Conservation (phyloP, 2,329 filamentous ascomycete species). For the Chaetoscypha palmicola region DNA sequence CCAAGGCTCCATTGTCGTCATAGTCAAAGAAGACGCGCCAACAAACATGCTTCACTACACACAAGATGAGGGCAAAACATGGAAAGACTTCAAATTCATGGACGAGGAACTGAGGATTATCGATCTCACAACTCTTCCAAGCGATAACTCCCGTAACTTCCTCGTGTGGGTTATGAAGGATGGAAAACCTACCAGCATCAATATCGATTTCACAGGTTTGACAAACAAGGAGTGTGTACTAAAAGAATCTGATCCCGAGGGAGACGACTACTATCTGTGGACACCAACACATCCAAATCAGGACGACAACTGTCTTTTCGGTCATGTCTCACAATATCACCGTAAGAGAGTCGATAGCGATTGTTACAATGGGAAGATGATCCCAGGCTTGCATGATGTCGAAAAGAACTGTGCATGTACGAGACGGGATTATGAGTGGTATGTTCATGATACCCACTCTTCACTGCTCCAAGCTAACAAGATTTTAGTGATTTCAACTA, state of each 20-base stretch:
- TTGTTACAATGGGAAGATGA: slow-evolving; percentile 75
- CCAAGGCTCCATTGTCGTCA: slow-evolving; percentile 84
- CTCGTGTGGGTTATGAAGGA: slow-evolving; percentile 71
- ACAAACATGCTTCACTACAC: slow-evolving; percentile 70
- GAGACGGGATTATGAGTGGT: slow-evolving; percentile 89
- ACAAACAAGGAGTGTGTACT: slow-evolving; percentile 65
- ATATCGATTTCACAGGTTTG: slow-evolving; percentile 82
- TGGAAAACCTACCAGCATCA: slow-evolving; percentile 62
- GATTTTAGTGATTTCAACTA: slow-evolving; percentile 79
- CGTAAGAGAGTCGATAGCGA: slow-evolving; percentile 74
- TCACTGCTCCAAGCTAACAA: slow-evolving; percentile 14
- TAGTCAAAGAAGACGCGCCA: slow-evolving; percentile 64
- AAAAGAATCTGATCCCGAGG: slow-evolving; percentile 51
- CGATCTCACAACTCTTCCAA: slow-evolving; percentile 81
- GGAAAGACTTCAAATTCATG: slow-evolving; percentile 69
- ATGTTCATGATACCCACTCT: slow-evolving; percentile 33
- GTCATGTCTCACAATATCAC: slow-evolving; percentile 81
- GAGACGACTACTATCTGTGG: slow-evolving; percentile 79
- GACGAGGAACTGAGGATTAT: slow-evolving; percentile 64
- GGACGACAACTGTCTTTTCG: slow-evolving; percentile 79
- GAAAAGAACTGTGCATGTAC: slow-evolving; percentile 74
- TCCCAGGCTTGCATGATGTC: slow-evolving; percentile 65
- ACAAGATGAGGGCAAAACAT: slow-evolving; percentile 71
- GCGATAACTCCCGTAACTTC: slow-evolving; percentile 86
- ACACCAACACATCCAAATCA: slow-evolving; percentile 75